These are phyloP conservation scores for Nemophila menziesii DNA, from an alignment of 257 asterid species.

Conservation along the genomic window DNA sequence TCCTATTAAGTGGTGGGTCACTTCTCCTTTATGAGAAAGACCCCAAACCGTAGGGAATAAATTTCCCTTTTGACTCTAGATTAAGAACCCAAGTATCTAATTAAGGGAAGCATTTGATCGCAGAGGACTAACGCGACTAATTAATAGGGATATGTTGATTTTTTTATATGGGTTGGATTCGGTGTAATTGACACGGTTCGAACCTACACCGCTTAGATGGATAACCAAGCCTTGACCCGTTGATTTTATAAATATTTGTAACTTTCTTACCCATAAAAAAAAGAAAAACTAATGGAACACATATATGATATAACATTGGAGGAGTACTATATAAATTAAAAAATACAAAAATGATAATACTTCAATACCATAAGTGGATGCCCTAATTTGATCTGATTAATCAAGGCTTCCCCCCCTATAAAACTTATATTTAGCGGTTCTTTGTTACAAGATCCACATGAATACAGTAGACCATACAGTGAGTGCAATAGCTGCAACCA, in stretches of 20 bases:
- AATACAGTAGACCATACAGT: slow-evolving; percentile 79
- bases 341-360: neutral
- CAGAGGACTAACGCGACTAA: too few relatives aligned
- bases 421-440: neutral
- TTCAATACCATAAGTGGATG: slow-evolving; percentile 1
- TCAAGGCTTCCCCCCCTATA: neutral
- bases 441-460: slow-evolving; percentile 61
- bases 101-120: neutral
- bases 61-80: neutral
- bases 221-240: too few relatives aligned
- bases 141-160: too few relatives aligned
- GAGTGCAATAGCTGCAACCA: slow-evolving; percentile 61
- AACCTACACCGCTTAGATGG: too few relatives aligned
- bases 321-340: neutral
- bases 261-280: neutral
- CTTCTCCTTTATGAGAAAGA: too few relatives aligned
- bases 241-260: too few relatives aligned
- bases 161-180: too few relatives aligned
- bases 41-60: too few relatives aligned
- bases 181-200: too few relatives aligned
- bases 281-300: too few relatives aligned
- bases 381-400: neutral
- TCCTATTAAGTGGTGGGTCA: too few relatives aligned
- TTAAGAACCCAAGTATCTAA: neutral
- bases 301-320: too few relatives aligned